Evolutionary conservation across 805 yeast species (phyloP).

Genomic region (Hanseniaspora pseudoguilliermondii): DNA sequence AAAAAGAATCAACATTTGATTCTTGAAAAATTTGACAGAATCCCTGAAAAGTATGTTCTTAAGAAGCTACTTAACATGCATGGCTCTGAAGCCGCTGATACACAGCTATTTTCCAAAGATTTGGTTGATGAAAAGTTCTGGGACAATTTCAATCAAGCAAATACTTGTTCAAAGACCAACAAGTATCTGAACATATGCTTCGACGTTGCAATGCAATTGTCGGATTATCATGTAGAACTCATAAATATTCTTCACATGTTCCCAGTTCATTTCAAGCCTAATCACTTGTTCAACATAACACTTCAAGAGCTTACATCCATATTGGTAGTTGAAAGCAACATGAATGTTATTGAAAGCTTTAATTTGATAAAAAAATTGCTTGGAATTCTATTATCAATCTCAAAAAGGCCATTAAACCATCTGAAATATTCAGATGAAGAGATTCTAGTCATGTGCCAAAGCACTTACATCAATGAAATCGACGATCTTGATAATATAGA

Average conservation of each 20-base stretch:
- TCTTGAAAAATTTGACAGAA: constrained; percentile 3
- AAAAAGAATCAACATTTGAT: not conserved
- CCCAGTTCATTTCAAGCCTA: constrained; percentile 9
- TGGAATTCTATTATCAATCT: not conserved
- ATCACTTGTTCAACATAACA: not conserved
- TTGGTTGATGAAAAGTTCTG: constrained; percentile 7
- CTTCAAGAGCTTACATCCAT: not conserved
- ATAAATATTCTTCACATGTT: not conserved
- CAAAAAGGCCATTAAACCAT: not conserved
- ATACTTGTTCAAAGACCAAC: constrained; percentile 7
- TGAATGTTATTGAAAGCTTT: constrained; percentile 8
- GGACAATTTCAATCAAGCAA: constrained; percentile 9
- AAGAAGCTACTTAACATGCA: not conserved
- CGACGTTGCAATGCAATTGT: not conserved
- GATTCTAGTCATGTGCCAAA: constrained; percentile 1
- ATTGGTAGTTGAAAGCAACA: not conserved
- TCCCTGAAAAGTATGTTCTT: constrained; percentile 5
- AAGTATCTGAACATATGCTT: constrained; percentile 1
- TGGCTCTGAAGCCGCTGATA: not conserved
- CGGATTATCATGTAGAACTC: not conserved
- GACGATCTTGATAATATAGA: not conserved
- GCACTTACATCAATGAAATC: not conserved
- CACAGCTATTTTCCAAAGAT: constrained; percentile 2
- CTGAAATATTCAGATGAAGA: not conserved
- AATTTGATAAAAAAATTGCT: not conserved